phyloP scores from a whole-genome alignment of 306 rosid species.

The Calophaca sinica region DNA sequence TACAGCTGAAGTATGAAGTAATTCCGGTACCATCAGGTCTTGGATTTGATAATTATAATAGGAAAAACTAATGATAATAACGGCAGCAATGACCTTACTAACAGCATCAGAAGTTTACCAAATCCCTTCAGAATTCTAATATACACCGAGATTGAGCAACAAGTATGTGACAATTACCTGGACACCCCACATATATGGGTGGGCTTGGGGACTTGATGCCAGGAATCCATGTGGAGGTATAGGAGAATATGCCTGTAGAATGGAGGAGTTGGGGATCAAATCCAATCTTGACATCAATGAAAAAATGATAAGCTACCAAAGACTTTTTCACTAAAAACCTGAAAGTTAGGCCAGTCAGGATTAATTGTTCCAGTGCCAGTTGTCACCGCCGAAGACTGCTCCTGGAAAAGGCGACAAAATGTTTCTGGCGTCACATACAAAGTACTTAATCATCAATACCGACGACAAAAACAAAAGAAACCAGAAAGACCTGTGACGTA shows the following conservation, averaged over 20 bases:
- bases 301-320: slow-evolving; percentile 33
- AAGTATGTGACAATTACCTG: slow-evolving; percentile 63
- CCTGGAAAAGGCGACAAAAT: slow-evolving; percentile 59
- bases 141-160: slow-evolving; percentile 13
- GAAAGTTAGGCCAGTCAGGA: slow-evolving; percentile 97
- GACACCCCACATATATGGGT: slow-evolving; percentile 99
- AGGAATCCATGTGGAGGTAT: slow-evolving; percentile 92
- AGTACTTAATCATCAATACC: slow-evolving; percentile 25
- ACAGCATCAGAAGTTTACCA: slow-evolving; percentile 26
- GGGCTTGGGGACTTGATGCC: slow-evolving; percentile 96
- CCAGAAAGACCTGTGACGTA: slow-evolving; percentile 68
- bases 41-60: slow-evolving; percentile 37
- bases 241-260: slow-evolving; percentile 87
- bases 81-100: background rate
- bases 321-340: slow-evolving; percentile 62
- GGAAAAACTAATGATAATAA: background rate
- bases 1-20: slow-evolving; percentile 16
- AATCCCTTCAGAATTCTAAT: background rate
- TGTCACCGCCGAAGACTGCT: slow-evolving; percentile 62
- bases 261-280: slow-evolving; percentile 33
- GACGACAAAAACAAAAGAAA: slow-evolving; percentile 26
- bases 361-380: slow-evolving; percentile 67
- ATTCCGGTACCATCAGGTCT: background rate
- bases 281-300: slow-evolving; percentile 45
- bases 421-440: slow-evolving; percentile 15